Base-by-base conservation (phyloP, 2,329 filamentous ascomycete species). In the Fusarium aywerte region DNA sequence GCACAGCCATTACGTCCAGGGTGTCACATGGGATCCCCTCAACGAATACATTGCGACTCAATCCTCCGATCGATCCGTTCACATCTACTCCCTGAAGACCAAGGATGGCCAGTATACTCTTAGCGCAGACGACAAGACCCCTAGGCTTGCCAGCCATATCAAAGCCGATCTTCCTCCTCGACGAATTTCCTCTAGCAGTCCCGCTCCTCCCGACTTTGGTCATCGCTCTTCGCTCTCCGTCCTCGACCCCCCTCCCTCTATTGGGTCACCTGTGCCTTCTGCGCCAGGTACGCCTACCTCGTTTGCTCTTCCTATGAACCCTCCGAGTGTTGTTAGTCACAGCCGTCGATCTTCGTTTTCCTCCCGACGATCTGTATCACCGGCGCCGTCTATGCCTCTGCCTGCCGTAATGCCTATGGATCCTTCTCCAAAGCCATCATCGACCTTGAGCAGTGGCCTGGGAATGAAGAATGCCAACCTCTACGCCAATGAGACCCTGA, bases 41-140 rank as follows among this genome's bases (percentile, higher is more conserved):
- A 98, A 98, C 80, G 96, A 99, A 80, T 99, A 94, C 78, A 94
- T 99, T 62, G 96, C 96, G 35, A 99, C 96, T 2, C 96, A 99
- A 77, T 99, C 96, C 8, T 99, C 96, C 7, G 96, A 99, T 80
- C 91, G 96, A 76, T 97, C 96, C 3, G 95, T 98, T 15, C 96
- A 99, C 78, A 96, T 99, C 70, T 99, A 99, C 81, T 95, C 92
- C 1, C 83, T 99, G 66, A 97, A 93, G 82, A 97, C 92, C 21
- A 99, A 98, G 76, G 96, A 99, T 73, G 96, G 96, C 29, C 93
- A 97, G 71, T 97, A 97, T 76, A 93, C 93, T 0, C 84, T 99
- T 49, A 84, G 80, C 55, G 83, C 85, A 58, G 83, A 88, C 59
- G 86, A 88, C 65, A 89, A 88, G 55, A 89, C 92, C 20, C 89